Evolutionary conservation across 805 yeast genomes (phyloP).

Genomic region (Candida argentea): DNA sequence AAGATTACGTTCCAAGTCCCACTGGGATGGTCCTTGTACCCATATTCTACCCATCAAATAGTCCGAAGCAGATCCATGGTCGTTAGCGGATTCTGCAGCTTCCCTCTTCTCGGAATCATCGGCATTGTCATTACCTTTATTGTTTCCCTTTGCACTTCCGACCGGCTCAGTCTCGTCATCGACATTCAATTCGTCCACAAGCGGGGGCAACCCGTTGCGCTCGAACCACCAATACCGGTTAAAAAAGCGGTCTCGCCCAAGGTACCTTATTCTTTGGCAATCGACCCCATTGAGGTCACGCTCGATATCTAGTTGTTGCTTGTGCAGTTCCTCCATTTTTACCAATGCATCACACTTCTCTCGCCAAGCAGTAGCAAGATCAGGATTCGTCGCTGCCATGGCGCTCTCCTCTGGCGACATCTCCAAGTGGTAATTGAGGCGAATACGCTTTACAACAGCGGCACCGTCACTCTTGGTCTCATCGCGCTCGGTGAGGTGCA

Average conservation of each 20-base stretch:
- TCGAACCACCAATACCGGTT: slow-evolving; percentile 97
- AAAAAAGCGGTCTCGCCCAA: slow-evolving; percentile 77
- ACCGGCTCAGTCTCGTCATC: too few relatives aligned
- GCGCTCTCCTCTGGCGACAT: slow-evolving; percentile 30
- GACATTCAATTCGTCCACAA: slow-evolving; percentile 34
- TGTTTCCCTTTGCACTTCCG: too few relatives aligned
- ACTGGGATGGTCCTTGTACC: slow-evolving; percentile 78
- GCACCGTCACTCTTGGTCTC: not conserved
- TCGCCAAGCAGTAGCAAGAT: slow-evolving; percentile 34
- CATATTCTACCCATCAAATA: slow-evolving; percentile 78
- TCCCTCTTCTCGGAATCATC: slow-evolving; percentile 13
- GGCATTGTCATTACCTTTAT: slow-evolving; percentile 2
- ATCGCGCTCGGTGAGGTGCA: slow-evolving; percentile 2
- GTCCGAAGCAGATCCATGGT: slow-evolving; percentile 39
- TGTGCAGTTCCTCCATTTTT: slow-evolving; percentile 36
- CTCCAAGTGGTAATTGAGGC: slow-evolving; percentile 17
- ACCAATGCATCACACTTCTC: slow-evolving; percentile 31
- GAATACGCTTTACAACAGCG: slow-evolving; percentile 3
- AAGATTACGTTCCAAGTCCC: slow-evolving; percentile 27
- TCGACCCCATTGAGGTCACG: slow-evolving; percentile 58
- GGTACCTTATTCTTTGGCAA: slow-evolving; percentile 59
- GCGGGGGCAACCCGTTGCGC: slow-evolving; percentile 62
- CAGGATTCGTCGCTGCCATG: slow-evolving; percentile 30
- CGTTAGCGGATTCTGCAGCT: slow-evolving; percentile 33
- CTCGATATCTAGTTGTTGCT: slow-evolving; percentile 46